Evolutionary conservation across 805 yeast species (phyloP), one percentile per base, ranked within the genome.

Genomic region (Zygosaccharomyces siamensis): DNA sequence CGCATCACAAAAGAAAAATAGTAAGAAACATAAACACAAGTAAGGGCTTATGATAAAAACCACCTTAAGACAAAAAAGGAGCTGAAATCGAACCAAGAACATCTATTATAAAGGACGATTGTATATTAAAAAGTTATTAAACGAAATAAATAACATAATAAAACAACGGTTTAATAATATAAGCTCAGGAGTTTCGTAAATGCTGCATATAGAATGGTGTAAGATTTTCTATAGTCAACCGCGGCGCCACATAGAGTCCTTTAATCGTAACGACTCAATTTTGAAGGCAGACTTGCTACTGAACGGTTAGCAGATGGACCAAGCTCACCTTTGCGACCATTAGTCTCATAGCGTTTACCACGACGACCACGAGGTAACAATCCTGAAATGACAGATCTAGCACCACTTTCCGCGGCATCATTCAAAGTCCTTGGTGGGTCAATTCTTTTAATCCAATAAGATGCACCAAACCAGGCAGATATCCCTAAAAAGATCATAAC

Each of bases 401-500:
- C 63, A 18, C 69, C 66, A 46, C 60, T 60, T 23, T 58, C 67
- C 7, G 66, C 59, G 4, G 67, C 65, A 37, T 64, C 71, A 38
- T 68, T 63, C 24, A 63, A 60, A 3, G 70, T 56, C 0, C 59
- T 57, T 30, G 71, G 69, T 37, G 71, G 60, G 5, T 62, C 57
- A 7, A 58, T 63, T 43, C 67, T 62, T 45, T 66, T 62, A 37
- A 74, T 53, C 76, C 76, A 73, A 55, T 60, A 66, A 18, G 67
- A 66, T 12, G 82, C 80, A 18, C 69, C 52, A 7, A 69, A 37
- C 45, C 73, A 69, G 32, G 79, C 70, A 0, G 54, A 37, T 7
- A 68, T 38, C n/a, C 74, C 76, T 39, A 77, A 47, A 4, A 68
- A 53, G 10, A 78, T 49, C 53, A 83, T 63, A 21, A 77, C 69